Evolutionary conservation across 306 rosid genomes (phyloP), one percentile per base, ranked within the genome.

Genomic region (Clitoria ternatea): DNA sequence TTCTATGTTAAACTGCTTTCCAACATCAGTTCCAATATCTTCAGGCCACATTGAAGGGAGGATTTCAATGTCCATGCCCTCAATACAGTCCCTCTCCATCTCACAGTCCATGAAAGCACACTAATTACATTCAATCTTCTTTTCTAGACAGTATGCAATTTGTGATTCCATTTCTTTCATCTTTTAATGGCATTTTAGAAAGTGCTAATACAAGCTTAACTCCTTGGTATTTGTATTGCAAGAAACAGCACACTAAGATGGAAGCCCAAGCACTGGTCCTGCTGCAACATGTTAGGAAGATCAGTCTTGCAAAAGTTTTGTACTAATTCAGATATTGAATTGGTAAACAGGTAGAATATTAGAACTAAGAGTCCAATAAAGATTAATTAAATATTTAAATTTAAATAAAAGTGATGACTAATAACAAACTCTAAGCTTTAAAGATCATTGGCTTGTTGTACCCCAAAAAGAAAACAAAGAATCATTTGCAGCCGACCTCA

Each of bases 21-120:
- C 89, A 26, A 77, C 86, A 10, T 89, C 89, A 14, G 75, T 69
- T 26, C 85, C 89, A 26, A 89, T 80, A 68, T 91, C 97, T 62
- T 91, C 97, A n/a, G 97, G 97, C 97, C 97, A 91, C 97, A 91
- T 91, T 3, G 97, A 91, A 70, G 90, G 70, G 20, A 91, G 87
- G 66, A 55, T 80, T 74, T 90, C 97, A 18, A 85, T 77, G 44
- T 84, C 96, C 93, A 87, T 85, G 27, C 87, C 97, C 76, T 89
- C 93, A 47, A 82, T 74, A 14, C 55, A 73, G 44, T 81, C 85
- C 13, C 50, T 71, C 80, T 87, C 97, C 97, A 85, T 86, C 85
- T 89, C 89, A 52, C 83, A 74, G 64, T 80, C 92, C 89, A 88
- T 86, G 68, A 55, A 24, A 27, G 35, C 52, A 42, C 13, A 44